phyloP scores from a whole-genome alignment of 768 basidiomycete genomes.

The Clathrus columnatus region DNA sequence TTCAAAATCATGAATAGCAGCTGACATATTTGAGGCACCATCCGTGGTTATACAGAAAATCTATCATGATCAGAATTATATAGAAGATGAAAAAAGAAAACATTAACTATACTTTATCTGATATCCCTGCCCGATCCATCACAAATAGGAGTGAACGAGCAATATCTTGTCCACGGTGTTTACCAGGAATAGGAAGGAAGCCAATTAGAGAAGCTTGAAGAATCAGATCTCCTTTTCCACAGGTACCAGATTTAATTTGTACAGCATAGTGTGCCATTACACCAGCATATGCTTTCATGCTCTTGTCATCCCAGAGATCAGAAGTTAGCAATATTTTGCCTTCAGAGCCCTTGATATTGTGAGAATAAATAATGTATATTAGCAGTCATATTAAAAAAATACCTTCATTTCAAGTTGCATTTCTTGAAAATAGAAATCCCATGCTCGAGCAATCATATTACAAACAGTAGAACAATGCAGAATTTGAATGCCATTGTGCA shows the following conservation, averaged over 20 bases:
- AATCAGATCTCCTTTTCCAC: neutral
- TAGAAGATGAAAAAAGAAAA: neutral
- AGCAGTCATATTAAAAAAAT: neutral
- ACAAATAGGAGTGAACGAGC: neutral
- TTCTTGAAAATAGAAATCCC: neutral
- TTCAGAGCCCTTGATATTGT: conserved; percentile 18
- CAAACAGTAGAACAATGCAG: neutral
- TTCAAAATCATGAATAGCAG: neutral
- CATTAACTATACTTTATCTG: neutral
- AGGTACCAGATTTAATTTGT: conserved; percentile 12
- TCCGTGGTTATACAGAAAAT: neutral
- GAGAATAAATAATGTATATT: neutral
- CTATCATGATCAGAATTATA: neutral
- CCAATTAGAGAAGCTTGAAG: neutral
- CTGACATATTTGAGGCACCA: neutral
- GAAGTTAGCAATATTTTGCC: conserved; percentile 30
- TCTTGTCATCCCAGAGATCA: conserved; percentile 31
- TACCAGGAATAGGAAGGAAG: neutral
- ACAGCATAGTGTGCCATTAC: conserved; percentile 36
- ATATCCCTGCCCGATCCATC: neutral
- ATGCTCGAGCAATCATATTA: neutral
- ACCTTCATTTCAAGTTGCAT: neutral
- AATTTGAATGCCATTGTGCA: neutral
- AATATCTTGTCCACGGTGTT: neutral
- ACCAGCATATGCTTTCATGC: conserved; percentile 31